These are phyloP conservation scores for Cutaneotrichosporon curvatum DNA, from an alignment of 1,284 basidiomycete genomes.

Conservation along the genomic window DNA sequence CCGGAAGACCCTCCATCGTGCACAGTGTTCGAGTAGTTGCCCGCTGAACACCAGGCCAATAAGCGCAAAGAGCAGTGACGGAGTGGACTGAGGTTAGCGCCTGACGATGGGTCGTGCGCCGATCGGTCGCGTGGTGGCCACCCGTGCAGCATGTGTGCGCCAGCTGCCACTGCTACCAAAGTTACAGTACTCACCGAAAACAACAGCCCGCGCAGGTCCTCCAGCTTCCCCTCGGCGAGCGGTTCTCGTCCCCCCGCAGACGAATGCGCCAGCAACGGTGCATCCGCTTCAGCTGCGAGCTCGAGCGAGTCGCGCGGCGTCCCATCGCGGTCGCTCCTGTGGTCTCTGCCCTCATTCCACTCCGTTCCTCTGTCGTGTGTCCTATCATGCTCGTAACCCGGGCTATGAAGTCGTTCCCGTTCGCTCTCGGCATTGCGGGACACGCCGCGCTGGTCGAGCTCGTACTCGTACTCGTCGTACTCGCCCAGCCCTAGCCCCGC, in stretches of 20 bases:
- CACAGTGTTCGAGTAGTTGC: constrained; percentile 75
- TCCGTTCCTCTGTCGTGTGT: no score
- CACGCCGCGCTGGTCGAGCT: constrained; percentile 11
- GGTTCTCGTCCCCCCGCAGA: no score
- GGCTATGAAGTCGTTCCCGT: not conserved
- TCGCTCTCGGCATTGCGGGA: not conserved
- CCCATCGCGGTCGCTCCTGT: no score
- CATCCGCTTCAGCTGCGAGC: no score
- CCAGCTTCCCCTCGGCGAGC: constrained; percentile 20
- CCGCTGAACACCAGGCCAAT: constrained; percentile 70
- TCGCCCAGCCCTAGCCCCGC: constrained; percentile 14
- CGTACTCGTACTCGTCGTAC: constrained; percentile 18
- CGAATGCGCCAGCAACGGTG: no score
- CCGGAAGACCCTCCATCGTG: constrained; percentile 82
- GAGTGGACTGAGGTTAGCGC: constrained; percentile 41
- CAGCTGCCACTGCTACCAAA: no score
- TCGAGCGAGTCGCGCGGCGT: no score
- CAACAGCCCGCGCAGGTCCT: constrained; percentile 29
- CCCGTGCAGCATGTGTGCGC: not conserved
- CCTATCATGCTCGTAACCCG: no score
- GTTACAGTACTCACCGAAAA: constrained; percentile 29
- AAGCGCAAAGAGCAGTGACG: constrained; percentile 47
- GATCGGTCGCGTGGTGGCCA: not conserved
- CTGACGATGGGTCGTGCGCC: not conserved
- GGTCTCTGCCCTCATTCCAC: no score